A percentile compares a stretch with the other conserved stretches of the same genome.
Conservation (phyloP, 495 filamentous ascomycete genomes). For the Neurospora sp. region DNA sequence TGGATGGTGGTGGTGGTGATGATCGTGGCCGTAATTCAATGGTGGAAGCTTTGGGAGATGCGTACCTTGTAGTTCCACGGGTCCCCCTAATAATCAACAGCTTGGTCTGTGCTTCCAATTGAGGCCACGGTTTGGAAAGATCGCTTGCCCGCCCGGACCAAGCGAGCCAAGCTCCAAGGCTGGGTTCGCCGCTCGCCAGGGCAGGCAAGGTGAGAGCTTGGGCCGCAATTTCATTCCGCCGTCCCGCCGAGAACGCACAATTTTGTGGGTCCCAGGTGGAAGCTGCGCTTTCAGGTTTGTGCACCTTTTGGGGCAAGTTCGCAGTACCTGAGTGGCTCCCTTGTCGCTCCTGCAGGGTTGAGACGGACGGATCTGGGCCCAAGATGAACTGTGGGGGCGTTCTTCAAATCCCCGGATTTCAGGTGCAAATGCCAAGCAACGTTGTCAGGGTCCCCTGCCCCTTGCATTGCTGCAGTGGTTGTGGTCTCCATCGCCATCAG, state of each 20-base stretch:
- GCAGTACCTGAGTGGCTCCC: not conserved
- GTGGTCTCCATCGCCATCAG: not conserved
- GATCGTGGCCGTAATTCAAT: not conserved
- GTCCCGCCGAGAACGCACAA: not conserved
- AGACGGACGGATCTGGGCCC: not conserved
- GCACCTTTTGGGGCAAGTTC: not conserved
- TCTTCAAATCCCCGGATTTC: not conserved
- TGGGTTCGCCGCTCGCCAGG: not conserved
- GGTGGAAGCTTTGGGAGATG: conserved; percentile 11
- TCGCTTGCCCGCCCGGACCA: not conserved
- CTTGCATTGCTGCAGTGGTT: not conserved
- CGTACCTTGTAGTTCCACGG: conserved; percentile 2
- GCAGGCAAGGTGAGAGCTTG: not conserved
- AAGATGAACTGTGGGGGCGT: not conserved
- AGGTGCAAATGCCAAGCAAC: not conserved
- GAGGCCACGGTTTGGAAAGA: conserved; percentile 28
- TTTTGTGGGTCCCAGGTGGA: not conserved
- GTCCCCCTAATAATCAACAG: conserved; percentile 14
- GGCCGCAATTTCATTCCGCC: conserved; percentile 16
- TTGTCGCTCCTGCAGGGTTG: not conserved
- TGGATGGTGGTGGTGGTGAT: conserved; percentile 2
- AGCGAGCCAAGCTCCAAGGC: conserved; percentile 1
- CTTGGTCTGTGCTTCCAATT: conserved; percentile 24
- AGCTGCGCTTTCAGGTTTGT: not conserved
- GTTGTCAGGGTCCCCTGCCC: not conserved